These are phyloP conservation scores for Lichtheimia ornata DNA, from an alignment of 371 early-diverging fungal species.

Conservation along the genomic window DNA sequence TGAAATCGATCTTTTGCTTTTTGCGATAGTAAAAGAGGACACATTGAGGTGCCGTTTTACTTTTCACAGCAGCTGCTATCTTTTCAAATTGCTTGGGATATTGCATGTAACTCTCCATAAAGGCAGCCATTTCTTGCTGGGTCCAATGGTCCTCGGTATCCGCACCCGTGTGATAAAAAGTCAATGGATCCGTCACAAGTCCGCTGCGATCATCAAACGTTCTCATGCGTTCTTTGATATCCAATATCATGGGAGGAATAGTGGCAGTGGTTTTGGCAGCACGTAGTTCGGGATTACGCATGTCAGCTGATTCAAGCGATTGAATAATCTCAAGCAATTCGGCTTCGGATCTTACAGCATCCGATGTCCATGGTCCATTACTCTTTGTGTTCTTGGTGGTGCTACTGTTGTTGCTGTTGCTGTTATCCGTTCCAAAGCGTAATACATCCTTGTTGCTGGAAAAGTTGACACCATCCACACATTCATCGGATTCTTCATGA, in stretches of 20 bases:
- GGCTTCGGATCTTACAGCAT: constrained; percentile 83
- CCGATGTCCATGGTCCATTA: constrained; percentile 60
- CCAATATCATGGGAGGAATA: constrained; percentile 77
- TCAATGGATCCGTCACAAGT: constrained; percentile 59
- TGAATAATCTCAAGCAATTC: constrained; percentile 80
- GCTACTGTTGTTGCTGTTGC: constrained; percentile 9
- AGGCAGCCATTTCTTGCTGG: constrained; percentile 75
- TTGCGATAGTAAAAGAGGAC: constrained; percentile 92
- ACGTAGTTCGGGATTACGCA: constrained; percentile 77
- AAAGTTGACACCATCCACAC: constrained; percentile 45
- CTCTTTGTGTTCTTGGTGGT: constrained; percentile 31
- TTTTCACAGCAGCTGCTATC: constrained; percentile 74
- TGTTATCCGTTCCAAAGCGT: constrained; percentile 39
- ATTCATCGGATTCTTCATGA: constrained; percentile 52
- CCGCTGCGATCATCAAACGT: constrained; percentile 68
- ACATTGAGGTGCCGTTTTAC: constrained; percentile 84
- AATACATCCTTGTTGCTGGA: constrained; percentile 46
- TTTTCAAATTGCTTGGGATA: constrained; percentile 92
- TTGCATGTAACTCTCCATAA: constrained; percentile 75
- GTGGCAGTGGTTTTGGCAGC: constrained; percentile 77
- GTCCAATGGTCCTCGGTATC: constrained; percentile 77
- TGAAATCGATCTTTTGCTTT: constrained; percentile 84
- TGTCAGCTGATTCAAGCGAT: constrained; percentile 73
- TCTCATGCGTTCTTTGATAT: constrained; percentile 57
- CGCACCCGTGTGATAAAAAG: constrained; percentile 60